Evolutionary conservation across 257 asterid genomes (phyloP).

Genomic region (Solanum boliviense): DNA sequence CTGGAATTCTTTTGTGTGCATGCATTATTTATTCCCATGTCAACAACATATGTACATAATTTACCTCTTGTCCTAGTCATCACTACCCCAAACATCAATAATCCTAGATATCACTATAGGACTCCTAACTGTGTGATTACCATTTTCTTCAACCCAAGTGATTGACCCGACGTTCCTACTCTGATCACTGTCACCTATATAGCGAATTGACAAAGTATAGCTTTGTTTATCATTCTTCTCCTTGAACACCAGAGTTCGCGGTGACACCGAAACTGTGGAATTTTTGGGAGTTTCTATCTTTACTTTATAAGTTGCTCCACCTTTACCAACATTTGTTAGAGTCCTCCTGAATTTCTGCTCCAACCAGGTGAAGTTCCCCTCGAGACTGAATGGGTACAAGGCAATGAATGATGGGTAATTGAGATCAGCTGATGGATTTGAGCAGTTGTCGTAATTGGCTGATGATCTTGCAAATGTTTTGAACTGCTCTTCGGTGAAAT

Average conservation of each 20-base stretch:
- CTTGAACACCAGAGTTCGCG: neutral
- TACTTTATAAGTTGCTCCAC: neutral
- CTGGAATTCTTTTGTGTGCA: neutral
- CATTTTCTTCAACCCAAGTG: constrained; percentile 29
- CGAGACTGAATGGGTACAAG: neutral
- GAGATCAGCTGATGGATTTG: constrained; percentile 3
- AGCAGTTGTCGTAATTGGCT: neutral
- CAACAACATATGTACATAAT: neutral
- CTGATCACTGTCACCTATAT: neutral
- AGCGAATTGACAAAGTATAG: neutral
- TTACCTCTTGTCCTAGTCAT: neutral
- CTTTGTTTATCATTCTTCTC: constrained; percentile 3
- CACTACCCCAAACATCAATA: neutral
- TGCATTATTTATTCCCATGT: neutral
- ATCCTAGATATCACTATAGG: constrained; percentile 23
- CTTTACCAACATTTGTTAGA: constrained; percentile 9
- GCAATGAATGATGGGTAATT: constrained; percentile 15
- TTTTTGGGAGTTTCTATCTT: neutral
- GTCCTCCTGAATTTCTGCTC: constrained; percentile 4
- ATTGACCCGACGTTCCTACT: constrained; percentile 18
- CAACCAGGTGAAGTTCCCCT: neutral
- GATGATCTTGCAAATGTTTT: neutral
- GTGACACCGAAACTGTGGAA: neutral
- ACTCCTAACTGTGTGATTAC: constrained; percentile 26
- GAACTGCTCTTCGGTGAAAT: constrained; percentile 1